phyloP scores from a whole-genome alignment of 1,284 basidiomycete species.

The Laetiporus sulphureus region DNA sequence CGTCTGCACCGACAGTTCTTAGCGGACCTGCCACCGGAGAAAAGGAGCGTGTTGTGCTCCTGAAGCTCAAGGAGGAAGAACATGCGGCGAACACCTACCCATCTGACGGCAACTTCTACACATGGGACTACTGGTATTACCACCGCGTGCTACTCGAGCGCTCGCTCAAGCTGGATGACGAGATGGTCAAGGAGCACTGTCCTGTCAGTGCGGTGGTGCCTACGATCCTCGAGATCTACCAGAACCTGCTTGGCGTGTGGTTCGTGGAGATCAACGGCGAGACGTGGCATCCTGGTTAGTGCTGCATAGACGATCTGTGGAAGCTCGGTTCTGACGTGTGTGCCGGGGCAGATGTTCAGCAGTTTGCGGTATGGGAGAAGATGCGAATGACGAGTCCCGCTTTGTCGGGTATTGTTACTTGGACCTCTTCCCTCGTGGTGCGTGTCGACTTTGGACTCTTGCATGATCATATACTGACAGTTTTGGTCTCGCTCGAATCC shows the following conservation, averaged over 20 bases:
- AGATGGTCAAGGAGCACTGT: conserved; percentile 80
- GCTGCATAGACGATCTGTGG: not conserved
- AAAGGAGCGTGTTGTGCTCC: conserved; percentile 52
- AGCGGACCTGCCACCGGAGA: conserved; percentile 54
- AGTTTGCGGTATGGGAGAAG: conserved; percentile 79
- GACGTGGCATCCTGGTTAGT: conserved; percentile 68
- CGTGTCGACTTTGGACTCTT: no score
- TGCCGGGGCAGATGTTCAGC: conserved; percentile 63
- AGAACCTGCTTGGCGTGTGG: conserved; percentile 67
- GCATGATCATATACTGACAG: no score
- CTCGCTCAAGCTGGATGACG: conserved; percentile 63
- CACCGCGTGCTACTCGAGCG: conserved; percentile 67
- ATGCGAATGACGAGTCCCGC: conserved; percentile 57
- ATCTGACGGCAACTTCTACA: conserved; percentile 60
- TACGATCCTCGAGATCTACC: conserved; percentile 75
- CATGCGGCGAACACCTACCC: conserved; percentile 49
- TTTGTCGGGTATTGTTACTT: conserved; percentile 82
- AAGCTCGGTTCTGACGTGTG: no score
- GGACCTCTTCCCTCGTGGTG: conserved; percentile 81
- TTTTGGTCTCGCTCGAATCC: no score
- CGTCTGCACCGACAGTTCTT: not conserved
- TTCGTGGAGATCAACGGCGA: conserved; percentile 60
- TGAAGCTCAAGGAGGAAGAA: conserved; percentile 70
- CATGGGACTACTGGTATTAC: conserved; percentile 50
- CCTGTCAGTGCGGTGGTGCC: conserved; percentile 77